Evolutionary conservation across 2,329 filamentous ascomycete genomes (phyloP), one percentile per base, ranked within the genome.

Genomic region (Trichoderma aggressivum): DNA sequence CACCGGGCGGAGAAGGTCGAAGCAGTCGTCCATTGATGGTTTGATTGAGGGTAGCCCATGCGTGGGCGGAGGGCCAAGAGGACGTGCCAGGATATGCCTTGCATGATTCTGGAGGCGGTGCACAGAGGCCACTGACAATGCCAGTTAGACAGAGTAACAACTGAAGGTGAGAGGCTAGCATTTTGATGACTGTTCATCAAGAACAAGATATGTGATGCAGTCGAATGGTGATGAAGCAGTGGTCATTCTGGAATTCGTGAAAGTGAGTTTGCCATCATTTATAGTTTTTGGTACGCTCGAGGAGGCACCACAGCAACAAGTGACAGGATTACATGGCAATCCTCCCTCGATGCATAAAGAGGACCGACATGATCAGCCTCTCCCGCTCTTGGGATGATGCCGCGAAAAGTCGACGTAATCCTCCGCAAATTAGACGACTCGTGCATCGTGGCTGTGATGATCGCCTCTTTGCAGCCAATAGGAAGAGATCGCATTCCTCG

Each of bases 11-110:
- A 72, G 78, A 36, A 36, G 86, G 79, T 43, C 76, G 78, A 67
- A 87, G 75, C 18, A 87, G 80, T 36, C 78, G 78, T 4, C 85
- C 84, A 10, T 76, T 78, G 26, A 84, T 76, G 3, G 83, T 82
- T 8, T 78, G 74, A 76, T 88, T 86, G 65, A 89, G 80, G 16
- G 74, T 73, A 7, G 75, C 71, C 87, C 87, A 89, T 14, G 77
- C 77, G 0, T 78, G 74, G 14, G 80, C 72, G 1, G 81, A 82
- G 0, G 87, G 87, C 87, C 87, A 89, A 60, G 76, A 76, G 8
- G 76, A 28, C 16, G 82, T 81, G 24, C 80, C 82, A 2, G 85
- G 86, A 59, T 82, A 84, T 2, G 84, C 80, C 76, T 86, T 88
- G 78, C 86, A 88, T 3, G 67, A 59, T 26, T 59, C 62, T 3